Conservation (phyloP, 1,139 yeast species). For the Protomyces arabidopsidicola region DNA sequence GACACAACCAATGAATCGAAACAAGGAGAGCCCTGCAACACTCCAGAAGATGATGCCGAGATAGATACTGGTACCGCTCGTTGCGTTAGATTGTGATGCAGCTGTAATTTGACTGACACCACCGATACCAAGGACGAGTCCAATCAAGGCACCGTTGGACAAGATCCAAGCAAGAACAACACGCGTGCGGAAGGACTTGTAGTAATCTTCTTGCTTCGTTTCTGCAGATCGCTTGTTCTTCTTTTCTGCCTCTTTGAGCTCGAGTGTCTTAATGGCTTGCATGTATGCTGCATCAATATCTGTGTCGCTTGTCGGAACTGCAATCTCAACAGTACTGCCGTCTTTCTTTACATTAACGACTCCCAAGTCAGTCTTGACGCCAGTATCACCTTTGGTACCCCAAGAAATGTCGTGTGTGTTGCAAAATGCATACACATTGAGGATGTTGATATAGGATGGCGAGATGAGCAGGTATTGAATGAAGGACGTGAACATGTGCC, state of each 20-base stretch:
- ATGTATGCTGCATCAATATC: conserved; percentile 61
- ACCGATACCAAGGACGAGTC: conserved; percentile 66
- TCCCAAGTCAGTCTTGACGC: conserved; percentile 60
- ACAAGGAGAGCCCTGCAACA: conserved; percentile 68
- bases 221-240: conserved; percentile 34
- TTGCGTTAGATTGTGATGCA: conserved; percentile 9
- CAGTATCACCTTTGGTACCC: conserved; percentile 87
- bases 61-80: conserved; percentile 43
- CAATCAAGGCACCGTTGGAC: conserved; percentile 60
- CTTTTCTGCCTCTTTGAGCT: conserved; percentile 36
- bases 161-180: conserved; percentile 78
- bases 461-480: conserved; percentile 79
- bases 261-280: conserved; percentile 49
- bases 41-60: conserved; percentile 74
- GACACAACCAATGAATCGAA: conserved; percentile 55
- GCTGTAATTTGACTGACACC: conserved; percentile 46
- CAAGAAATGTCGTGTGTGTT: conserved; percentile 95
- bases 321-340: conserved; percentile 55
- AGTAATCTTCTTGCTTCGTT: conserved; percentile 56
- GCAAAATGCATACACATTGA: conserved; percentile 74
- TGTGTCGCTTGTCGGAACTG: conserved; percentile 58
- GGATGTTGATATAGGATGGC: conserved; percentile 83
- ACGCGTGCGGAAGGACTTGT: conserved; percentile 69
- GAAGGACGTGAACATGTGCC: conserved; percentile 89
- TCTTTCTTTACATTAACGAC: conserved; percentile 55